Conservation (phyloP, 495 filamentous ascomycete species). For the Bacidia gigantensis region DNA sequence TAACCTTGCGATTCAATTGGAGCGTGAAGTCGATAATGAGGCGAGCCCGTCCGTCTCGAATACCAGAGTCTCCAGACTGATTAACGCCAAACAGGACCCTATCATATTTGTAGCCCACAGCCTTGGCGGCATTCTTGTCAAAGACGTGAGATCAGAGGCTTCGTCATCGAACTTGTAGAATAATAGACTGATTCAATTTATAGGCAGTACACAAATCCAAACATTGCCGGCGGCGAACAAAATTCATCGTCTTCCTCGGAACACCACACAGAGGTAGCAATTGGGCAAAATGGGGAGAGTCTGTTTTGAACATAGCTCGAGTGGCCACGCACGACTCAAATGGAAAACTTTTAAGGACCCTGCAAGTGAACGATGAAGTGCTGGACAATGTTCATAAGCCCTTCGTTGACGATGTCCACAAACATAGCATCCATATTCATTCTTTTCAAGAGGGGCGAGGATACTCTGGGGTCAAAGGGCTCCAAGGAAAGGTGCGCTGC, state of each 20-base stretch:
- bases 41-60: slow-evolving; percentile 18
- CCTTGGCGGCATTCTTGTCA: slow-evolving; percentile 32
- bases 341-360: slow-evolving; percentile 19
- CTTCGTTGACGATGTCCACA: slow-evolving; percentile 19
- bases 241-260: slow-evolving; percentile 28
- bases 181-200: background rate
- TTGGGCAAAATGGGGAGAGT: slow-evolving; percentile 22
- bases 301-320: slow-evolving; percentile 18
- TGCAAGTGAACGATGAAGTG: slow-evolving; percentile 26
- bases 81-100: background rate
- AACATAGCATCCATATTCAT: slow-evolving; percentile 24
- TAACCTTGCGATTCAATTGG: slow-evolving; percentile 7
- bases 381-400: slow-evolving; percentile 26
- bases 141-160: slow-evolving; percentile 24
- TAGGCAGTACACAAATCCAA: slow-evolving; percentile 24
- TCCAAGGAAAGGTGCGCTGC: slow-evolving; percentile 22
- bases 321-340: slow-evolving; percentile 20
- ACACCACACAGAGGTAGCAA: slow-evolving; percentile 29
- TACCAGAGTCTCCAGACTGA: slow-evolving; percentile 4
- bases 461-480: slow-evolving; percentile 26
- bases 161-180: background rate
- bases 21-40: slow-evolving; percentile 10
- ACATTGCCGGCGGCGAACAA: slow-evolving; percentile 19
- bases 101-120: slow-evolving; percentile 36
- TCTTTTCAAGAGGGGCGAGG: slow-evolving; percentile 29